These are phyloP conservation scores for Myochromella boudieri DNA, from an alignment of 768 basidiomycete genomes.

Conservation along the genomic window DNA sequence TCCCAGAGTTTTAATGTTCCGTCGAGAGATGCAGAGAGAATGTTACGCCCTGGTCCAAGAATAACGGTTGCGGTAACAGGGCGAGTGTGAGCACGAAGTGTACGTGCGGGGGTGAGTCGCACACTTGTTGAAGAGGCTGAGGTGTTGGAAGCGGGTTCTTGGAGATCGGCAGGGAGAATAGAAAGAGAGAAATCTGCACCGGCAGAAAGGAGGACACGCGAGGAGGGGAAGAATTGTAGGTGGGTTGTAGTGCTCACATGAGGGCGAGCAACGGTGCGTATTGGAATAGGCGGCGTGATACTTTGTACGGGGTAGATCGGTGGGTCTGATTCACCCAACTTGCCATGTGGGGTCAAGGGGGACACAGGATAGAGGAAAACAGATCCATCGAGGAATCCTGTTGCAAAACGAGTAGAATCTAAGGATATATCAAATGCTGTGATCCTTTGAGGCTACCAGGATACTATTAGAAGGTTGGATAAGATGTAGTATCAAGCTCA, in stretches of 20 bases:
- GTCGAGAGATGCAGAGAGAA: slow-evolving; percentile 69
- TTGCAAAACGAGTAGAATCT: slow-evolving; percentile 57
- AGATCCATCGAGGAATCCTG: slow-evolving; percentile 60
- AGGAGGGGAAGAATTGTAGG: slow-evolving; percentile 69
- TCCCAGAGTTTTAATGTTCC: slow-evolving; percentile 74
- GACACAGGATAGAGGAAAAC: slow-evolving; percentile 48
- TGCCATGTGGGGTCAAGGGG: slow-evolving; percentile 18
- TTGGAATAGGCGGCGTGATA: slow-evolving; percentile 26
- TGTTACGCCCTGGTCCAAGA: slow-evolving; percentile 61
- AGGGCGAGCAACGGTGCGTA: slow-evolving; percentile 33
- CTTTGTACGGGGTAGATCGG: slow-evolving; percentile 18
- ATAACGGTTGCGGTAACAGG: slow-evolving; percentile 65
- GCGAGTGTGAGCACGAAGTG: slow-evolving; percentile 64
- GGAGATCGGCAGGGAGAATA: slow-evolving; percentile 61
- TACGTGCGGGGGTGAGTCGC: slow-evolving; percentile 53
- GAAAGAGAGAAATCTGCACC: slow-evolving; percentile 67
- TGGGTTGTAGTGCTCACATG: slow-evolving; percentile 58
- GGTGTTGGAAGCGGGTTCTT: slow-evolving; percentile 19
- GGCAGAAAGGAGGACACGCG: slow-evolving; percentile 66
- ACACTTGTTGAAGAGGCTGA: slow-evolving; percentile 25
- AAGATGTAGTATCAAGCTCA: no score
- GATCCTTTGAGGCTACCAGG: slow-evolving; percentile 50
- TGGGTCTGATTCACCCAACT: slow-evolving; percentile 10
- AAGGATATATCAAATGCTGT: slow-evolving; percentile 64
- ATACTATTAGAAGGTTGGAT: background rate